A percentile compares a stretch with the other conserved stretches of the same genome.
Conservation (phyloP, 2,329 filamentous ascomycete genomes). For the Dactylella cylindrospora region DNA sequence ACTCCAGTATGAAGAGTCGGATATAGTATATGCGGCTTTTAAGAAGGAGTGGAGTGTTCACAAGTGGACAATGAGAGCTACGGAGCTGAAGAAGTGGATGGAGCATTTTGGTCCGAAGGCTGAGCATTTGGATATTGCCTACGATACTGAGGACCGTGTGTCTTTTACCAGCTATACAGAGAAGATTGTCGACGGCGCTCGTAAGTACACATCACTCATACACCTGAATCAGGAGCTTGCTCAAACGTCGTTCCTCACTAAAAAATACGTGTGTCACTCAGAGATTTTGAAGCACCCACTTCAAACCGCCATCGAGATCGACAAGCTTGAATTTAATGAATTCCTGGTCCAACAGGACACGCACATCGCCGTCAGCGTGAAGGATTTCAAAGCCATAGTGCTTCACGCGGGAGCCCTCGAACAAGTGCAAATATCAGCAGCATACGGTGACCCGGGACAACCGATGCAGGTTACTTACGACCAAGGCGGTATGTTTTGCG, state of each 20-base stretch:
- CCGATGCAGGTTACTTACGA: slow-evolving; percentile 59
- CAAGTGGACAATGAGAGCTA: slow-evolving; percentile 56
- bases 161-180: slow-evolving; percentile 61
- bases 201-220: slow-evolving; percentile 50
- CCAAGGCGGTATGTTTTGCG: slow-evolving; percentile 56
- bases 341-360: slow-evolving; percentile 57
- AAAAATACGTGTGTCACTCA: too few species aligned
- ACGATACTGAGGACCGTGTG: slow-evolving; percentile 55
- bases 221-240: too few species aligned
- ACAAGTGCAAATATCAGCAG: slow-evolving; percentile 55
- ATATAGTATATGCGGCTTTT: slow-evolving; percentile 57
- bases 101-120: slow-evolving; percentile 60
- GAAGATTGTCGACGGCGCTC: slow-evolving; percentile 58
- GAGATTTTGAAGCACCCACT: slow-evolving; percentile 60
- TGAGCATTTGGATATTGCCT: slow-evolving; percentile 59
- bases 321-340: slow-evolving; percentile 58
- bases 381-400: slow-evolving; percentile 59
- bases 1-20: slow-evolving; percentile 59
- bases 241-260: too few species aligned
- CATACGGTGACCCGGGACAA: slow-evolving; percentile 57
- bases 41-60: slow-evolving; percentile 53
- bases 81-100: slow-evolving; percentile 57
- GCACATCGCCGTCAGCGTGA: slow-evolving; percentile 59
- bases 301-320: slow-evolving; percentile 58
- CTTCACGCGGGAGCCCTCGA: slow-evolving; percentile 57